Evolutionary conservation across 2,329 filamentous ascomycete species (phyloP).

Genomic region (Nothophaeocryptopus gaeumannii): DNA sequence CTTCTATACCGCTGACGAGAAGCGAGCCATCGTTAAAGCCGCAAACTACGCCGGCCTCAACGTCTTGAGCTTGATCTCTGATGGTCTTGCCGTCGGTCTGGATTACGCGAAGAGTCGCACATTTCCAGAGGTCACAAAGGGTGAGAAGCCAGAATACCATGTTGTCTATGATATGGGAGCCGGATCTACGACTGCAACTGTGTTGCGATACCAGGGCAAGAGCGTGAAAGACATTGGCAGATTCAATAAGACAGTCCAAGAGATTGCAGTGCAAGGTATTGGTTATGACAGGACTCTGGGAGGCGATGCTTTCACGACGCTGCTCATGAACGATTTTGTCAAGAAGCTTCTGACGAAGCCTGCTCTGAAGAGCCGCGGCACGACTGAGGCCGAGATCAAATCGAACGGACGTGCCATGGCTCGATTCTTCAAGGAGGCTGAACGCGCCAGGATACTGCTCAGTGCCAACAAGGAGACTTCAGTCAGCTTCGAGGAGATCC

Average conservation of each 20-base stretch:
- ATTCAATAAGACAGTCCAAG: slow-evolving; percentile 94
- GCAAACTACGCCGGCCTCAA: slow-evolving; percentile 85
- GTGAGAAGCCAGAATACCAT: slow-evolving; percentile 84
- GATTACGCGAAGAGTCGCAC: slow-evolving; percentile 92
- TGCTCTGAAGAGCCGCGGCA: slow-evolving; percentile 60
- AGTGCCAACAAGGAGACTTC: slow-evolving; percentile 86
- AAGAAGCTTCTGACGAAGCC: slow-evolving; percentile 68
- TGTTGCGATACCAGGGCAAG: slow-evolving; percentile 85
- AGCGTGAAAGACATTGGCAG: slow-evolving; percentile 87
- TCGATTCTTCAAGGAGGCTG: slow-evolving; percentile 89
- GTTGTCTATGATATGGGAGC: slow-evolving; percentile 97
- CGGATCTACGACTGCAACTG: slow-evolving; percentile 84
- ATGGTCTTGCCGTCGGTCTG: slow-evolving; percentile 86
- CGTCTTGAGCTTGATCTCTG: slow-evolving; percentile 79
- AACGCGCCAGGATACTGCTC: slow-evolving; percentile 80
- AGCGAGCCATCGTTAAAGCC: slow-evolving; percentile 77
- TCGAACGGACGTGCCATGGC: slow-evolving; percentile 79
- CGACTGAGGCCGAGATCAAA: slow-evolving; percentile 63
- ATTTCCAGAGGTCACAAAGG: slow-evolving; percentile 80
- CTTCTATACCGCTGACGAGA: slow-evolving; percentile 89
- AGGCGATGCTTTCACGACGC: slow-evolving; percentile 80
- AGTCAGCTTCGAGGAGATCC: slow-evolving; percentile 80
- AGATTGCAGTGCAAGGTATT: slow-evolving; percentile 81
- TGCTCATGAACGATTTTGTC: slow-evolving; percentile 88
- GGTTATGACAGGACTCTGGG: slow-evolving; percentile 90